phyloP scores from a whole-genome alignment of 2,329 filamentous ascomycete species.

The Trichoderma pleuroti region DNA sequence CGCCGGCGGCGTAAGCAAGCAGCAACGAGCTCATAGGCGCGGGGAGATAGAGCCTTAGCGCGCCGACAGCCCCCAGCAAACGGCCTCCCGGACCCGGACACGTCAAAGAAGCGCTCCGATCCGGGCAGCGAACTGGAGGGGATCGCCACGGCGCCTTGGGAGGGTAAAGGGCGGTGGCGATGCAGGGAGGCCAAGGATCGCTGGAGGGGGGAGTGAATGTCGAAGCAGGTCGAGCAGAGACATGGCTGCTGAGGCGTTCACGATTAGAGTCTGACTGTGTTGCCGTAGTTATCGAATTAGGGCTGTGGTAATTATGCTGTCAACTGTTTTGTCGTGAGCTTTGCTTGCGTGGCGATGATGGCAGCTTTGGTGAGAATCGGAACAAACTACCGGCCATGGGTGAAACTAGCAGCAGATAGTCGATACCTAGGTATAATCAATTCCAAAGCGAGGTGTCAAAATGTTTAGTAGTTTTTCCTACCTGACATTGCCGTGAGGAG shows the following conservation, averaged over 20 bases:
- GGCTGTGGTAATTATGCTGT: neutral
- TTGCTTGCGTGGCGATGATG: neutral
- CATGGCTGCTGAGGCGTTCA: constrained; percentile 26
- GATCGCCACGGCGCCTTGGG: constrained; percentile 57
- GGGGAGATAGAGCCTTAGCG: constrained; percentile 59
- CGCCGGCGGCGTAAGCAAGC: constrained; percentile 37
- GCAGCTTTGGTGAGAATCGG: constrained; percentile 3
- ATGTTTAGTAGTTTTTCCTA: neutral
- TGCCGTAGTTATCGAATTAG: neutral
- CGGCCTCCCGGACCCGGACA: constrained; percentile 58
- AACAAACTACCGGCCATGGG: neutral
- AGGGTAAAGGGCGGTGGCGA: constrained; percentile 60
- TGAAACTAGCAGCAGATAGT: neutral
- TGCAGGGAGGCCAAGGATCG: constrained; percentile 58
- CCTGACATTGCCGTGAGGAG: neutral
- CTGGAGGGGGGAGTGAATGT: constrained; percentile 60
- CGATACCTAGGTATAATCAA: neutral
- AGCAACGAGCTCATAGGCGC: constrained; percentile 49
- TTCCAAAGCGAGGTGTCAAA: neutral
- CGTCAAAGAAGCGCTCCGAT: constrained; percentile 65
- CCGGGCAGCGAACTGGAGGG: constrained; percentile 55
- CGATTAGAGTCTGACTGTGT: neutral
- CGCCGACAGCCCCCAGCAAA: constrained; percentile 57
- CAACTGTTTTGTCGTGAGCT: neutral
- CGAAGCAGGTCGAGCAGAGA: constrained; percentile 42